phyloP scores from a whole-genome alignment of 2,329 filamentous ascomycete genomes.

The Xylariaceae sp. region DNA sequence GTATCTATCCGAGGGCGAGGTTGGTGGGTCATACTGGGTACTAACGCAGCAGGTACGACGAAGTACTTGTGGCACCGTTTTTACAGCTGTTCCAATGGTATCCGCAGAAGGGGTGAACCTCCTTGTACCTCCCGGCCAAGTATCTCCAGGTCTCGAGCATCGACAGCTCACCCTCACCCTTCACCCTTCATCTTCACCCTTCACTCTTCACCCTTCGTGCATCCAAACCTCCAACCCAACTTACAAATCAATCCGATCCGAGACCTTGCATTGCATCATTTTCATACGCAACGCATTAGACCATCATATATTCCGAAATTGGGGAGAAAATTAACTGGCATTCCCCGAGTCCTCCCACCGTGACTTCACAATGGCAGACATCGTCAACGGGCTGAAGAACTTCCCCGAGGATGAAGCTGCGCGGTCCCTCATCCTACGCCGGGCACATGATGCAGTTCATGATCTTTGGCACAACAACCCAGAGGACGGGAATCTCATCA shows the following conservation, averaged over 20 bases:
- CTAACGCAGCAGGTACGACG: too few species aligned
- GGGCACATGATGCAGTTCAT: slow-evolving; percentile 37
- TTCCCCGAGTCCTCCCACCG: background rate
- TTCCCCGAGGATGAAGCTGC: slow-evolving; percentile 20
- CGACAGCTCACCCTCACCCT: too few species aligned
- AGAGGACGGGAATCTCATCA: slow-evolving; percentile 39
- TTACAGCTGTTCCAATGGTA: background rate
- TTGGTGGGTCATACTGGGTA: background rate
- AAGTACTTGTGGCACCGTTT: too few species aligned
- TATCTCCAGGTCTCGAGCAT: too few species aligned
- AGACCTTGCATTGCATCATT: too few species aligned
- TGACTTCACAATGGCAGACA: slow-evolving; percentile 22
- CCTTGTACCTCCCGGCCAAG: background rate
- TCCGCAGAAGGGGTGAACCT: background rate
- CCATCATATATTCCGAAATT: too few species aligned
- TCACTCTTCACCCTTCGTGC: background rate
- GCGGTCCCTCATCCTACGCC: slow-evolving; percentile 28
- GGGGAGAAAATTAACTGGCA: too few species aligned
- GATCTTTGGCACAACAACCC: slow-evolving; percentile 36
- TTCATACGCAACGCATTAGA: too few species aligned
- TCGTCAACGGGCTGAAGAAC: slow-evolving; percentile 20
- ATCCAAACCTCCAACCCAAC: background rate
- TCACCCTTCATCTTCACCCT: too few species aligned
- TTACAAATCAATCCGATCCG: background rate
- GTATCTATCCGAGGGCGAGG: background rate